phyloP scores from a whole-genome alignment of 805 yeast species.

The Hemisphaericaspora nanyangensis region DNA sequence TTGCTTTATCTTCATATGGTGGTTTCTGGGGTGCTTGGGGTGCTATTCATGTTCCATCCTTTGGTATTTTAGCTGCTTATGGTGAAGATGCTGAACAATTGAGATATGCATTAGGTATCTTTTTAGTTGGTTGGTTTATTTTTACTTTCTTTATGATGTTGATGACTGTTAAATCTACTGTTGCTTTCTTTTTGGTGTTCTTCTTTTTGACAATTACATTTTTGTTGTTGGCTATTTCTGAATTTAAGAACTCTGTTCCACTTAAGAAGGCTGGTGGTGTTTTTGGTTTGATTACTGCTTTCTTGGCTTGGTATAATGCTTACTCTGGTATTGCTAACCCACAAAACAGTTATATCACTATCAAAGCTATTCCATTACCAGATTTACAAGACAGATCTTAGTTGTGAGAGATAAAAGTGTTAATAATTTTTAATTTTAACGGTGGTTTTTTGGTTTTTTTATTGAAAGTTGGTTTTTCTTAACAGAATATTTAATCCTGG shows the following conservation, averaged over 20 bases:
- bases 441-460: too few species aligned
- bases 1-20: slow-evolving; percentile 57
- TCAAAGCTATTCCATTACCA: slow-evolving; percentile 46
- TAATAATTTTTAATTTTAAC: too few species aligned
- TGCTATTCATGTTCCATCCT: slow-evolving; percentile 44
- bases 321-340: slow-evolving; percentile 50
- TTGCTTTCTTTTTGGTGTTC: slow-evolving; percentile 39
- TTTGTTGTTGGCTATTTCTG: slow-evolving; percentile 37
- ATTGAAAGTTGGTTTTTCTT: too few species aligned
- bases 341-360: slow-evolving; percentile 58
- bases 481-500: too few species aligned
- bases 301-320: slow-evolving; percentile 44
- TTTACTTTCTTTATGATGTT: slow-evolving; percentile 41
- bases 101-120: slow-evolving; percentile 35
- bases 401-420: neutral
- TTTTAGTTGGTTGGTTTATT: slow-evolving; percentile 40
- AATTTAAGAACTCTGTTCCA: slow-evolving; percentile 23
- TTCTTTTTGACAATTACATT: slow-evolving; percentile 40
- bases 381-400: slow-evolving; percentile 12
- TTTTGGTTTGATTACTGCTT: slow-evolving; percentile 39
- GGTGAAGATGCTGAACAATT: slow-evolving; percentile 21
- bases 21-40: slow-evolving; percentile 80
- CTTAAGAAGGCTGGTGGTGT: slow-evolving; percentile 42
- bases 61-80: slow-evolving; percentile 37
- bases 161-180: slow-evolving; percentile 40